Conservation (phyloP, 176 grass and related monocot genomes). For the Zea mays region DNA sequence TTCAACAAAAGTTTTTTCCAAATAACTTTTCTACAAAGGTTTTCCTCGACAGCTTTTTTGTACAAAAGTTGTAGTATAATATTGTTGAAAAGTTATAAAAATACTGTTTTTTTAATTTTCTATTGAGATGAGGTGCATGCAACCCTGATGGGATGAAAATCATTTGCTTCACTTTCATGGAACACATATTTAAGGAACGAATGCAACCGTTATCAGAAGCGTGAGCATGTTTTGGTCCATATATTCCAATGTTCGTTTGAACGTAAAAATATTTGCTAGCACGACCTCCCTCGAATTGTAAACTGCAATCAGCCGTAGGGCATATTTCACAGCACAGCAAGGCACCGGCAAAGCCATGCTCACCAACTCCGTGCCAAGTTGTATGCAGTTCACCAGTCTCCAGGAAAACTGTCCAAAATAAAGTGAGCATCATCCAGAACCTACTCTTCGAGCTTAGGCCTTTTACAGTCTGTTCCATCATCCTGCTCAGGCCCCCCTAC, state of each 20-base stretch:
- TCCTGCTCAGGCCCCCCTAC: constrained; percentile 25
- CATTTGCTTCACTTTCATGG: not conserved
- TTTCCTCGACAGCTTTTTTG: too few relatives aligned
- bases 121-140: not conserved
- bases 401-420: not conserved
- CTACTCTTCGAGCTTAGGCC: not conserved
- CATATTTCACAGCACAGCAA: too few relatives aligned
- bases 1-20: too few relatives aligned
- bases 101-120: too few relatives aligned
- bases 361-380: not conserved
- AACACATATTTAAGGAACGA: not conserved
- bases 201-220: not conserved
- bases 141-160: not conserved
- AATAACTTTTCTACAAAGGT: too few relatives aligned
- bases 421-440: not conserved
- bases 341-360: not conserved
- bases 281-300: too few relatives aligned
- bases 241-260: too few relatives aligned
- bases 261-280: too few relatives aligned
- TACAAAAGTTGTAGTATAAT: too few relatives aligned
- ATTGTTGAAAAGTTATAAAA: too few relatives aligned
- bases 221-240: not conserved
- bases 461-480: constrained; percentile 42
- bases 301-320: too few relatives aligned
- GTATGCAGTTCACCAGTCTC: constrained; percentile 17